These are phyloP conservation scores for Mycena indigotica DNA, from an alignment of 768 basidiomycete genomes.

Conservation along the genomic window DNA sequence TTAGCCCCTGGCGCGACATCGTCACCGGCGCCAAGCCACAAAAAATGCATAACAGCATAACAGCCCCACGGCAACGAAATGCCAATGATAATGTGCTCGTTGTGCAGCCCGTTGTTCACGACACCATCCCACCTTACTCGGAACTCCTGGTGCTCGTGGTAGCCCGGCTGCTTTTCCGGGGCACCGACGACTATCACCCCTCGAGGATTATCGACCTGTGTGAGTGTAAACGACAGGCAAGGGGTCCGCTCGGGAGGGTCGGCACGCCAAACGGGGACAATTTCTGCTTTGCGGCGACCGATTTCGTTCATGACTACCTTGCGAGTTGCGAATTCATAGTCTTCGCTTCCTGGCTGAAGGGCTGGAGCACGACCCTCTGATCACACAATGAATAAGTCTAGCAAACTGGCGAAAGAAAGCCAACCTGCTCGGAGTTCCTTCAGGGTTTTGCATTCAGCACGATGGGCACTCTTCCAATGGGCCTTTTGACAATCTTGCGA, in stretches of 20 bases:
- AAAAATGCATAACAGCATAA: slow-evolving; percentile 12
- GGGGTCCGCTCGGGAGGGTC: slow-evolving; percentile 18
- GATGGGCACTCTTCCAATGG: slow-evolving; percentile 20
- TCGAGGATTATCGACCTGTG: slow-evolving; percentile 10
- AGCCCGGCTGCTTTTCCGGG: slow-evolving; percentile 14
- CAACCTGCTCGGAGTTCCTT: slow-evolving; percentile 12
- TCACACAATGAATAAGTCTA: background rate
- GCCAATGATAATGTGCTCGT: slow-evolving; percentile 14
- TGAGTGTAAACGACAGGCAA: slow-evolving; percentile 12
- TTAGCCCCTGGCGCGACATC: background rate
- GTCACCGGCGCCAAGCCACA: slow-evolving; percentile 13
- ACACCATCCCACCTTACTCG: slow-evolving; percentile 20
- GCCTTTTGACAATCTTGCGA: slow-evolving; percentile 16
- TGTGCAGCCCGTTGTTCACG: slow-evolving; percentile 14
- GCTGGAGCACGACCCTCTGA: slow-evolving; percentile 13
- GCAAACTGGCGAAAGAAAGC: background rate
- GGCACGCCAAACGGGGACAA: slow-evolving; percentile 12
- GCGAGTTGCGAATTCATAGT: slow-evolving; percentile 16
- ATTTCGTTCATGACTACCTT: slow-evolving; percentile 14
- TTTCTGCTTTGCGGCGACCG: slow-evolving; percentile 15
- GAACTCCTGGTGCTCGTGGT: slow-evolving; percentile 10
- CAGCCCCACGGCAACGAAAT: slow-evolving; percentile 15
- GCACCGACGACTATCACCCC: slow-evolving; percentile 12
- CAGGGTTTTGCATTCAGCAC: slow-evolving; percentile 12
- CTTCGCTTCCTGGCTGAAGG: slow-evolving; percentile 9